Evolutionary conservation across 345 rosid genomes (phyloP), one percentile per base, ranked within the genome.

Genomic region (Linum lewisii): DNA sequence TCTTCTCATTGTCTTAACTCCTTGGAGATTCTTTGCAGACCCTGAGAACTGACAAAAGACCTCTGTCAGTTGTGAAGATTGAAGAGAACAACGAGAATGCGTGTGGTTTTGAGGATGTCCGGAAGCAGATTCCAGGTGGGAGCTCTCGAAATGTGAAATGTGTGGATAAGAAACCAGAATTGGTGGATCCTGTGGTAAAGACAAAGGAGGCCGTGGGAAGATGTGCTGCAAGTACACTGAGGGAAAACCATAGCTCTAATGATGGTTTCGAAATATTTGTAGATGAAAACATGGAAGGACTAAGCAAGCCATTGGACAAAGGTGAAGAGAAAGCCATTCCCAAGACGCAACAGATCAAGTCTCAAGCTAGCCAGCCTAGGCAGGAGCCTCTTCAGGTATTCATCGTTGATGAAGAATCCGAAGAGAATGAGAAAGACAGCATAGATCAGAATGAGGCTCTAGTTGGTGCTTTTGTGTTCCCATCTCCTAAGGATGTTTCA

Each of bases 191-290:
- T n/a, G n/a, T n/a, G n/a, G n/a, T n/a, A n/a, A n/a, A n/a, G n/a
- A 76, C 78, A 84, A 84, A 88, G 72, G 98, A 91, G 75, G 96
- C 95, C 61, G 79, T 86, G 80, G 78, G 82, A 68, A 78, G 73
- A 61, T 72, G 79, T 61, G 73, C 58, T 7, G 69, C 71, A 65
- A 74, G 64, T 21, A 77, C 64, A 53, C 53, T 57, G 58, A 70
- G 77, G 66, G 84, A 78, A 74, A 62, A 42, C 47, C 15, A 77
- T 58, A 54, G 54, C 45, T 51, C 61, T 58, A 71, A 75, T 58
- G 61, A n/a, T 22, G 78, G 81, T 24, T 78, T 80, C 64, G 60
- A 65, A 62, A 84, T 82, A 61, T 88, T 80, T 36, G 51, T 73
- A 55, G 95, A 83, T 62, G 85, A 84, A 61, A 71, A 73, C 66